Conservation (phyloP, 2,329 filamentous ascomycete genomes). For the Zalaria obscura region DNA sequence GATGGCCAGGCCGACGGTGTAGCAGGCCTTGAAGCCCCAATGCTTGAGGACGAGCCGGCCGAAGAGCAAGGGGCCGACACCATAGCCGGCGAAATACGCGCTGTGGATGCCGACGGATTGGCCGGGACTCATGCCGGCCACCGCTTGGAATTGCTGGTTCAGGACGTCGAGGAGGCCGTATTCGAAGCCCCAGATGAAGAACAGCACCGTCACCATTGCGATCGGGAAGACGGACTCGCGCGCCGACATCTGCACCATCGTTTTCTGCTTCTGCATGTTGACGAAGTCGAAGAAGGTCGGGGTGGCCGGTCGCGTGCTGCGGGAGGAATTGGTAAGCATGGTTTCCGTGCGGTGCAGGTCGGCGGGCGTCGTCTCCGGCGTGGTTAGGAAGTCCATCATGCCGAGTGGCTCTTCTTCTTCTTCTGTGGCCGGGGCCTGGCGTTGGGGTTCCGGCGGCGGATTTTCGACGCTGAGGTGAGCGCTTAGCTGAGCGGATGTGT, state of each 20-base stretch:
- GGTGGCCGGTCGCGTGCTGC: conserved; percentile 16
- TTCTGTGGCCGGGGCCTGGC: conserved; percentile 1
- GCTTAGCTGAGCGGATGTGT: not conserved
- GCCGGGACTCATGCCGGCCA: conserved; percentile 45
- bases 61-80: conserved; percentile 54
- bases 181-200: conserved; percentile 81
- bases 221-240: conserved; percentile 58
- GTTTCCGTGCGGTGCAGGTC: conserved; percentile 17
- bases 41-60: conserved; percentile 43
- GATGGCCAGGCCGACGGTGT: conserved; percentile 45
- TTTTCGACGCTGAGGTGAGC: too few species aligned
- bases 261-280: conserved; percentile 54
- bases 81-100: conserved; percentile 58
- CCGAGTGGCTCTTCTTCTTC: conserved; percentile 18
- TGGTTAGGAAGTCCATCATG: conserved; percentile 31
- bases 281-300: conserved; percentile 63
- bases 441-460: not conserved
- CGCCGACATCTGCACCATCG: conserved; percentile 50
- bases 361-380: conserved; percentile 5
- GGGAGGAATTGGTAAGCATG: conserved; percentile 23
- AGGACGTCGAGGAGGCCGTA: conserved; percentile 77
- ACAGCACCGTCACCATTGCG: conserved; percentile 62
- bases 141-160: conserved; percentile 53
- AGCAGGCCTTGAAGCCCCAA: conserved; percentile 50
- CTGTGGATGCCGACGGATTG: conserved; percentile 55